A percentile compares a stretch with the other conserved stretches of the same genome.
These are phyloP conservation scores for Penicillium glabrum DNA, from an alignment of 2,329 filamentous ascomycete species.

Conservation along the genomic window DNA sequence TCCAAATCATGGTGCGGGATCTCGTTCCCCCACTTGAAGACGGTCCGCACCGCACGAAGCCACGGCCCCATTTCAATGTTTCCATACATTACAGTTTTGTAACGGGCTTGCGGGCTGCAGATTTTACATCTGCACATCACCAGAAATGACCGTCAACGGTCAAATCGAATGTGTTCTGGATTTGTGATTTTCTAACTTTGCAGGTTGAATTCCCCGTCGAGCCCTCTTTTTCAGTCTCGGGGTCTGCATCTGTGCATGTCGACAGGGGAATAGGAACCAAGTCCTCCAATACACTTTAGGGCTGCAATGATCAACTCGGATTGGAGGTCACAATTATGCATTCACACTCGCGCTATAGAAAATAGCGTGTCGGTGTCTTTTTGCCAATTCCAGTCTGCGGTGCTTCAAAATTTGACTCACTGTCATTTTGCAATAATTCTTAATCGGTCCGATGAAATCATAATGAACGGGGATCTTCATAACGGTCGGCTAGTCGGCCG, in stretches of 20 bases:
- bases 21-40: conserved; percentile 8
- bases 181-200: too few relatives aligned
- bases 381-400: neutral
- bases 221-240: neutral
- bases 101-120: neutral
- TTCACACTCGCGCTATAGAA: neutral
- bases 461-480: neutral
- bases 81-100: neutral
- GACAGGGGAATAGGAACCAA: neutral
- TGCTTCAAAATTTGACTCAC: neutral
- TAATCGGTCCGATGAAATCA: neutral
- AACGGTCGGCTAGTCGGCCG: neutral
- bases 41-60: conserved; percentile 19
- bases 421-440: neutral
- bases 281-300: neutral
- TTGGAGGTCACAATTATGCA: neutral
- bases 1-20: neutral
- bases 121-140: neutral
- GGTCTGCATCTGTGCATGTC: neutral
- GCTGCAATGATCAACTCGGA: neutral
- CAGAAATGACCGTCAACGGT: neutral
- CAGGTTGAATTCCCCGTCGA: neutral
- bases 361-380: neutral
- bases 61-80: conserved; percentile 12
- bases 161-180: neutral